Base-by-base conservation (phyloP, 257 asterid genomes). In the Capsicum rhomboideum region DNA sequence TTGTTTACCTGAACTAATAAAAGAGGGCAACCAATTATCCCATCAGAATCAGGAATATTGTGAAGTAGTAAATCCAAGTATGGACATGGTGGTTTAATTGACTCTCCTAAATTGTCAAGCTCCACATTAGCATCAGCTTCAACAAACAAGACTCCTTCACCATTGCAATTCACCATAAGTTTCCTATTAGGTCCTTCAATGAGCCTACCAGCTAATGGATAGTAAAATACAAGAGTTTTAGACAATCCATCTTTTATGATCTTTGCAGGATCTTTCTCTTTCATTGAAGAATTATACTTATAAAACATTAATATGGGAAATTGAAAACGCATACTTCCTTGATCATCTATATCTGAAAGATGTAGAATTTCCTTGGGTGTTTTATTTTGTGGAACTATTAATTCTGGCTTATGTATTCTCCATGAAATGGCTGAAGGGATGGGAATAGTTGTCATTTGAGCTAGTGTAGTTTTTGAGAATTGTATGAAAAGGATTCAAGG, bases 121-220 rank as follows among this genome's bases (percentile, higher is more conserved):
- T 28, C 72, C 18, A 64, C 37, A 28, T 28, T 64, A 0, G 72
- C 72, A 64, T 64, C 72, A 28, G 83, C 85, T 44, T 85, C 88
- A 68, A 85, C 64, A 78, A 85, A 85, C 18, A 85, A 82, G 13
- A 85, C 69, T 6, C 88, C 88, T 31, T 85, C 85, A 3, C 50
- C 53, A 8, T 79, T 85, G 17, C 88, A 85, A 9, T 85, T 85
- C 16, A 85, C 67, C 17, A 44, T 75, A 74, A 82, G 80, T 26
- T 63, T 74, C 20, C 80, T 85, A 75, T 82, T 69, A 16, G 20
- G 28, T 20, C 46, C 40, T 64, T 85, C 74, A 28, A 72, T 61
- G 2, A 85, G 67, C 29, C 83, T 85, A 26, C 86, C 86, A 37
- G 86, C 86, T 34, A 84, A 29, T 29, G 86, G 86, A 79, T 84